Conservation (phyloP, 352 stramenopile genomes). For the Phytophthora cryptogea region DNA sequence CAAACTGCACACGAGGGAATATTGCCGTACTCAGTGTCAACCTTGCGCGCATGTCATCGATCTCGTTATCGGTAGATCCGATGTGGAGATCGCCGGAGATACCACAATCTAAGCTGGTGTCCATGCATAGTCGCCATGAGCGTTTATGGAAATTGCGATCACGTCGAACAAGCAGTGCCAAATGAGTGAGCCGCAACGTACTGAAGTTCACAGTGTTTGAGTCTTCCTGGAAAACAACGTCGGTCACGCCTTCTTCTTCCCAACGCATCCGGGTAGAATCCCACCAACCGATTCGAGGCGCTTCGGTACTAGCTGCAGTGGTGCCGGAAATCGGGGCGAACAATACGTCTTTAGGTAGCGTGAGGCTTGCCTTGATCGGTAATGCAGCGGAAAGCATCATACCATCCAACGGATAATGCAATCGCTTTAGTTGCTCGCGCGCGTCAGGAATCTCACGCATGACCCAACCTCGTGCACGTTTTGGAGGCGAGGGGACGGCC, state of each 20-base stretch:
- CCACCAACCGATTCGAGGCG: constrained; percentile 74
- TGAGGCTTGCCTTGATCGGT: constrained; percentile 66
- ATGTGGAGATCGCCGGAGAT: constrained; percentile 7
- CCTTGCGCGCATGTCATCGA: constrained; percentile 35
- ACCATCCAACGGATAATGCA: constrained; percentile 78
- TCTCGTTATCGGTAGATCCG: constrained; percentile 8
- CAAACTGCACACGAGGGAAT: constrained; percentile 62
- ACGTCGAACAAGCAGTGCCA: constrained; percentile 71
- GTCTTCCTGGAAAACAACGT: constrained; percentile 59
- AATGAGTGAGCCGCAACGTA: constrained; percentile 74
- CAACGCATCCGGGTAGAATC: constrained; percentile 50
- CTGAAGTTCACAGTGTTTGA: constrained; percentile 71
- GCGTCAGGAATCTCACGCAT: constrained; percentile 70
- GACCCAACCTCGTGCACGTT: constrained; percentile 73
- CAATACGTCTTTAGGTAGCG: constrained; percentile 57
- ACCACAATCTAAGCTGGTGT: constrained; percentile 33
- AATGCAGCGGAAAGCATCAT: constrained; percentile 70
- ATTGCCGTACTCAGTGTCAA: constrained; percentile 65
- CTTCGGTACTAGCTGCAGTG: constrained; percentile 5
- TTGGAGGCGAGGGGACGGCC: constrained; percentile 64
- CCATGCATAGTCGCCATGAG: constrained; percentile 66
- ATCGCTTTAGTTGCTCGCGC: constrained; percentile 61
- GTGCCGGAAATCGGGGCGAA: constrained; percentile 27
- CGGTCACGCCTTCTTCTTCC: constrained; percentile 80
- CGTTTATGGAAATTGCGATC: constrained; percentile 74